Base-by-base conservation (phyloP, 2,329 filamentous ascomycete genomes). In the Scedosporium apiospermum region DNA sequence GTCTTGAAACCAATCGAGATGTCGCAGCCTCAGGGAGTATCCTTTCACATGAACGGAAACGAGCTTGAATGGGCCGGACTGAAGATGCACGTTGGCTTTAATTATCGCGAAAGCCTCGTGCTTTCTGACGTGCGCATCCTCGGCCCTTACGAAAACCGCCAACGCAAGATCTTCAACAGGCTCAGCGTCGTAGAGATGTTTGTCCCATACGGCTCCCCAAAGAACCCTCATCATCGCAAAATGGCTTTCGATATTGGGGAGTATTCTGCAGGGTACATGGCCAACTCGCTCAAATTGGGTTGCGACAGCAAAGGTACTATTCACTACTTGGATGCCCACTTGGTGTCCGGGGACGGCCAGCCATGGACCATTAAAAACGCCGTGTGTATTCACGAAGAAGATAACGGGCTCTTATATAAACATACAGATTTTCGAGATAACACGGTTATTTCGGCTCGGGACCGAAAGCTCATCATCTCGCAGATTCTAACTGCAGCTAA, bases 401-500 rank as follows among this genome's bases (percentile, higher is more conserved):
- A 97, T 67, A 84, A 85, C 23, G 23, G 23, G 23, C 23, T 97
- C 64, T 80, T 96, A 0, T 96, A 96, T 84, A 97, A 97, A 77
- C 91, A 96, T 76, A 92, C 87, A 16, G 93, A 96, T 75, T 96
- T 96, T 83, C 85, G 93, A 46, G 93, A 97, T 70, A 89, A 95
- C 51, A 93, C 90, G 0, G 85, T 87, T 62, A 91, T 95, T 7
- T 89, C 96, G 3, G 96, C 92, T 0, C 87, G 93, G 27, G 91
- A 88, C 1, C 86, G 91, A 61, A 96, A 95, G 72, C 83, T 97
- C 63, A 82, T 96, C 70, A 82, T 97, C 67, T 92, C 91, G 66
- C 92, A 96, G 68, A 89, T 96, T 71, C 96, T 97, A 77, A 97
- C 93, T 0, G 93, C 93, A 0, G 93, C 93, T 26, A 97, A 97